Evolutionary conservation across 2,329 filamentous ascomycete species (phyloP), one percentile per base, ranked within the genome.

Genomic region (Aspergillus brunneoviolaceus): DNA sequence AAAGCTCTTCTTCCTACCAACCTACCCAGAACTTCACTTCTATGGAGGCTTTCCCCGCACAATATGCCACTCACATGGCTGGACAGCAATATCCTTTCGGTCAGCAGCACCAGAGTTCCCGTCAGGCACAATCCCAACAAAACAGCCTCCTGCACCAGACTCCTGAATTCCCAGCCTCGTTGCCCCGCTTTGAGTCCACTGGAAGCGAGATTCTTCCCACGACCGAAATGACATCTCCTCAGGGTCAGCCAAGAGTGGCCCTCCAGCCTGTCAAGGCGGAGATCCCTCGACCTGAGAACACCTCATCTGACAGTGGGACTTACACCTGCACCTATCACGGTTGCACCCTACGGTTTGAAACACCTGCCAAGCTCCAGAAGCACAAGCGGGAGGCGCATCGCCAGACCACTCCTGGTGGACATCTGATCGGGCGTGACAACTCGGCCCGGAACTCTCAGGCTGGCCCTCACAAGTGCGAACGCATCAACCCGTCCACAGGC

Each of bases 301-400:
- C 88, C 2, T 81, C 82, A 16, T 90, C 92, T 0, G 91, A 96
- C 66, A 85, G 88, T 21, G 94, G 94, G 12, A 96, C 93, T 0
- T 99, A 97, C 78, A 96, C 93, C 1, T 99, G 95, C 77, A 97
- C 93, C 0, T 96, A 96, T 70, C 92, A 96, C 70, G 92, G 92
- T 11, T 98, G 95, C 73, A 88, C 88, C 0, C 82, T 89, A 66
- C 89, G 95, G 56, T 99, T 99, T 71, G 91, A 96, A 67, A 92
- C 92, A 1, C 92, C 92, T 4, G 84, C 87, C 9, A 87, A 93
- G 67, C 83, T 99, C 3, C 93, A 98, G 74, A 95, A 95, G 78
- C 95, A 99, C 80, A 97, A 97, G 81, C 87, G 93, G 25, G 95
- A 99, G 73, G 91, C 89, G 5, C 95, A 99, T 74, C 87, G 94